These are phyloP conservation scores for Tilletia indica DNA, from an alignment of 1,284 basidiomycete species.

Conservation along the genomic window DNA sequence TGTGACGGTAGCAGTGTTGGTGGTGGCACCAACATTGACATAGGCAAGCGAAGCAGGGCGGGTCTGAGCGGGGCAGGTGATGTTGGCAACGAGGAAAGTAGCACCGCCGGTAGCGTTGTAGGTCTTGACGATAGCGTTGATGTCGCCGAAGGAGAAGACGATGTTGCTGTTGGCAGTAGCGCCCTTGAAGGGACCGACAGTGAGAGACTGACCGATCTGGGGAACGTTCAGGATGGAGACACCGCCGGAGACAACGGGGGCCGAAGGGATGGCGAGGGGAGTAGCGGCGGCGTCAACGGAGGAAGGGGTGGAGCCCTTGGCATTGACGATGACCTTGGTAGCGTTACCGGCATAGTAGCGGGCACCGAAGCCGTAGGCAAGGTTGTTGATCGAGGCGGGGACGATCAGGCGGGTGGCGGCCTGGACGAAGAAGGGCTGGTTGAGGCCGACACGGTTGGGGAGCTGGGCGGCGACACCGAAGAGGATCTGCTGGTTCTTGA, in stretches of 20 bases:
- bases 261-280: constrained; percentile 5
- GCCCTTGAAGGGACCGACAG: constrained; percentile 14
- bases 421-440: constrained; percentile 14
- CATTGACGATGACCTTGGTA: constrained; percentile 18
- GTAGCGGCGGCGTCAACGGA: constrained; percentile 2
- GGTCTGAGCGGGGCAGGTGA: constrained; percentile 16
- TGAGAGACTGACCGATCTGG: neutral
- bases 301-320: constrained; percentile 15
- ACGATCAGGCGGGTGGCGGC: constrained; percentile 17
- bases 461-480: constrained; percentile 15
- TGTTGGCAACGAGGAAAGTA: constrained; percentile 11
- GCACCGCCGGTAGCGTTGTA: constrained; percentile 6
- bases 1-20: neutral
- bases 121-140: constrained; percentile 13
- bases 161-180: neutral
- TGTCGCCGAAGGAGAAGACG: constrained; percentile 16
- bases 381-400: constrained; percentile 18
- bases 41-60: constrained; percentile 16
- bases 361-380: constrained; percentile 12
- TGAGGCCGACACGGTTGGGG: constrained; percentile 1
- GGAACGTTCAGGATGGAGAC: constrained; percentile 16
- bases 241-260: constrained; percentile 4
- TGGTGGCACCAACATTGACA: neutral
- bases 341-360: constrained; percentile 2
- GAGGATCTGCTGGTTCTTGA: constrained; percentile 16